Base-by-base conservation (phyloP, 768 basidiomycete genomes). In the Chalciporus chontae region DNA sequence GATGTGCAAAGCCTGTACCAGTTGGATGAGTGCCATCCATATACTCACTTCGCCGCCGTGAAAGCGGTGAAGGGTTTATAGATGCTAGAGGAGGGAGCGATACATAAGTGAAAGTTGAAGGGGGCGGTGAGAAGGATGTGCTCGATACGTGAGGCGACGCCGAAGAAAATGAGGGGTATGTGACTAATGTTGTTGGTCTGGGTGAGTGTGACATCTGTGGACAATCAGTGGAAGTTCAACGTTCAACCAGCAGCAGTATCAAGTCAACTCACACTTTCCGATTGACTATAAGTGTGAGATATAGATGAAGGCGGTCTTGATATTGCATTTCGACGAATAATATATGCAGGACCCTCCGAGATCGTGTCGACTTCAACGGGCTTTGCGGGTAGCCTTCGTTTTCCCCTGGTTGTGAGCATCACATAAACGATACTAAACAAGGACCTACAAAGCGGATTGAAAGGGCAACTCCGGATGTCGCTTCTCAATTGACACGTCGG, bases 51-150 rank as follows among this genome's bases (percentile, higher is more conserved):
- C 79, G 68, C 47, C 88, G 81, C 48, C 89, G 78, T 5, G 88
- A 76, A 5, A 91, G 73, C 5, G 87, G 76, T 15, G 85, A 84
- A 23, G 85, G 83, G 57, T 90, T 90, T 54, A 92, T 84, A 24
- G 92, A 90, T 9, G 90, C 90, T 65, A 83, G 85, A 2, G 93
- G 92, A 10, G 90, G 93, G 0, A 87, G 77, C 0, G 87, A 73
- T 43, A 71, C 71, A 41, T 71, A 52, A 15, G 64, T 67, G 52
- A 77, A 76, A 31, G 64, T 56, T 26, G 69, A 61, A 41, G 74
- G 53, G 9, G 73, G 68, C 17, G 76, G 60, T 50, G 67, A 60
- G 59, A 75, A 74, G 23, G 75, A 74, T 43, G 59, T 46, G 31
- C 64, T 59, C 45, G 72, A 64, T 41, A 61, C 49, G 52, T 75